Evolutionary conservation across 352 stramenopile genomes (phyloP), one percentile per base, ranked within the genome.

Genomic region (Pythium grandisporangium): DNA sequence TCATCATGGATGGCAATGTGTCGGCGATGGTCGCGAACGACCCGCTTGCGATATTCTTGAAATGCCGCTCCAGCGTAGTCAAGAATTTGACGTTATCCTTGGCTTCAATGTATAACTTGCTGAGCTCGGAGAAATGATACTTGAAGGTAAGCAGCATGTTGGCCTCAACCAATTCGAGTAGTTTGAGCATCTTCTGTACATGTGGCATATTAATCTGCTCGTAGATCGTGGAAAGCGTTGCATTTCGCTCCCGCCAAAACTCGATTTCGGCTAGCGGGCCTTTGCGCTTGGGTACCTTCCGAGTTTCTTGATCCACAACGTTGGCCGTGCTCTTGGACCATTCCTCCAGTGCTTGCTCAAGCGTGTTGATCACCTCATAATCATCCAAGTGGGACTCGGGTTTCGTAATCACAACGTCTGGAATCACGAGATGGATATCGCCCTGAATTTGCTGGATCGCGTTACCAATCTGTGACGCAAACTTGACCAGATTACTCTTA

Each of bases 71-170:
- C 3, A 98, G 59, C 8, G 94, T 98, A 22, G 82, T 95, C 6
- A 98, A 72, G 53, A 98, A 98, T 60, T 98, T 98, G 30, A 97
- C 84, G 45, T 97, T 97, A 58, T 98, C 92, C 42, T 96, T 97
- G 13, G 93, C 93, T 58, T 98, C 93, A 22, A 96, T 77, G 51
- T 97, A 96, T 2, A 97, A 58, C 53, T 97, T 97, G 59, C 78
- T 94, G 16, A 98, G 68, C 58, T 98, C 91, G 0, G 70, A 89
- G 61, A 96, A 97, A 45, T 97, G 86, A 45, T 90, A 96, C 34
- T 96, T 95, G 55, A 98, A 98, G 2, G 74, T 96, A 6, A 85
- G 63, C 6, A 98, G 47, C 68, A 95, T 94, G 22, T 71, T 89
- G 4, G 78, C 80, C 37, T 98, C 89, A 3, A 96, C 79, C 1